Base-by-base conservation (phyloP, 257 asterid genomes). In the Craterostigma plantagineum region DNA sequence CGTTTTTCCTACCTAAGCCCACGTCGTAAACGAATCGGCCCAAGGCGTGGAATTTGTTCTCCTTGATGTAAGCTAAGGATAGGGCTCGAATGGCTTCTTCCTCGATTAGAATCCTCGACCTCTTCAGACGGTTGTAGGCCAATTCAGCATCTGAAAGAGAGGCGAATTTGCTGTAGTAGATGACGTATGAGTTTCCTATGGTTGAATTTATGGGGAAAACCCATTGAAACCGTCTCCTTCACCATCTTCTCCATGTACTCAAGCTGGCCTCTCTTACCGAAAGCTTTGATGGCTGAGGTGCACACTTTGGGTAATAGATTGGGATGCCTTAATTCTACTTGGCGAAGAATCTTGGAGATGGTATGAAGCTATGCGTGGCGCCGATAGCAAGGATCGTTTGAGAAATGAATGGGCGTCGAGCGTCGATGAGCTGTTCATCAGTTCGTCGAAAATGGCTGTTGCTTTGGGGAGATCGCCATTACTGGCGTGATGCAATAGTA, bases 1-100 rank as follows among this genome's bases (percentile, higher is more conserved):
- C 81, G 33, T 79, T 80, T 69, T 61, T 77, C 79, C 98, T 75
- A 38, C 91, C 78, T 52, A 90, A 73, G 43, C 98, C 95, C 11
- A 90, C 74, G 38, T 75, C 85, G 38, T 62, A 63, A 18, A 83
- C 66, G 38, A 90, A 90, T 69, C 68, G 66, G 35, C 93, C 81
- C 51, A 83, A 65, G 58, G 35, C 53, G 30, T 71, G 79, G 56
- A 79, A 74, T 69, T 66, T 90, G 41, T 63, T 66, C 44, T 59
- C 67, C 68, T 67, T 82, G 38, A 82, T 72, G 65, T 79, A 90
- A 30, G 91, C 79, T 38, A 61, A 63, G 42, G 92, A 58, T 40
- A 90, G 56, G 1, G 93, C 81, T 60, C 78, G 63, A 56, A 90
- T 77, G 11, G 79, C 92, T 67, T 76, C 79, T 70, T 79, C 91